Conservation (phyloP, 2,329 filamentous ascomycete species). For the Pseudogymnoascus sp. region DNA sequence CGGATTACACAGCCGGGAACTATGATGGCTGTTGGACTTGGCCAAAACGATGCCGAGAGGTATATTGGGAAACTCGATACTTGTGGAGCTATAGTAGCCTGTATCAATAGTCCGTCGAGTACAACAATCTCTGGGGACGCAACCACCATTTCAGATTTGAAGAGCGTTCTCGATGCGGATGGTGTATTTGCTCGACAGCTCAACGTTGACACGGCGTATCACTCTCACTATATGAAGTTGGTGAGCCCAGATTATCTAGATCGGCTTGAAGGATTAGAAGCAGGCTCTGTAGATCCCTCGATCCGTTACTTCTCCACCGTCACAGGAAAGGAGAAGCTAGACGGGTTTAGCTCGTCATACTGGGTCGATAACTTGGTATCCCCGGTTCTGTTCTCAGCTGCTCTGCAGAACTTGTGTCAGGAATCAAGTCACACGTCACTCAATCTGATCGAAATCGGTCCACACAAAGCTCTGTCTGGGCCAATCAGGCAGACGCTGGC, state of each 20-base stretch:
- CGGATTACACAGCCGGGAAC: constrained; percentile 31
- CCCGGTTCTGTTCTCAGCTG: constrained; percentile 26
- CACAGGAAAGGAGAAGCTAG: background rate
- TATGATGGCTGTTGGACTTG: constrained; percentile 46
- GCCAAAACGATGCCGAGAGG: background rate
- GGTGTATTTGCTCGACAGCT: constrained; percentile 14
- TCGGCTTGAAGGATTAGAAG: background rate
- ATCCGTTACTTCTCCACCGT: background rate
- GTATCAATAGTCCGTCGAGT: constrained; percentile 24
- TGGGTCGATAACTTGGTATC: constrained; percentile 40
- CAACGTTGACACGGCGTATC: constrained; percentile 18
- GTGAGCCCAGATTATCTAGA: background rate
- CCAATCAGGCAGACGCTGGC: constrained; percentile 26
- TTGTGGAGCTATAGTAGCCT: constrained; percentile 26
- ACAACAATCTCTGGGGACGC: constrained; percentile 22
- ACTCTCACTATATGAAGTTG: constrained; percentile 29
- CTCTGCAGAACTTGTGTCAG: background rate
- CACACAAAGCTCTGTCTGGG: constrained; percentile 31
- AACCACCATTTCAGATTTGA: constrained; percentile 11
- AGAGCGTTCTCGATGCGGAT: constrained; percentile 14
- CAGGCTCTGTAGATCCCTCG: background rate
- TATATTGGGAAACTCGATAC: background rate
- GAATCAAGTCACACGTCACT: background rate
- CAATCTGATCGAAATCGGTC: constrained; percentile 20
- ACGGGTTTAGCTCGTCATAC: constrained; percentile 27